These are phyloP conservation scores for Crassisporium funariophilum DNA, from an alignment of 768 basidiomycete genomes.

Conservation along the genomic window DNA sequence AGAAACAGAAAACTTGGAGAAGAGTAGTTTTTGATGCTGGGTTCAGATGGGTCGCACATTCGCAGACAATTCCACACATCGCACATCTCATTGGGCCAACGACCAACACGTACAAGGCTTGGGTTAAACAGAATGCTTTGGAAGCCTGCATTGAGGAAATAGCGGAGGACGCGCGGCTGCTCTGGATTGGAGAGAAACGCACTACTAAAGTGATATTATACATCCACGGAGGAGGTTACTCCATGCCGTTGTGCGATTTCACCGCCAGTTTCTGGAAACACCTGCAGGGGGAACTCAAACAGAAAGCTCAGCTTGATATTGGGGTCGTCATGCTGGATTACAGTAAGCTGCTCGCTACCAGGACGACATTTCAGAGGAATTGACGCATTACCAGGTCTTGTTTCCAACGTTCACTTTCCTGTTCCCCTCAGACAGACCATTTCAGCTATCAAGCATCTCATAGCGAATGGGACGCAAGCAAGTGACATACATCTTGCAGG, in stretches of 20 bases:
- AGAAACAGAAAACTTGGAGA: constrained; percentile 13
- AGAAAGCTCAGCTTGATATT: background rate
- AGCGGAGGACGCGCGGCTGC: constrained; percentile 3
- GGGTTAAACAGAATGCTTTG: constrained; percentile 3
- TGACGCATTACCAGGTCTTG: too few species aligned
- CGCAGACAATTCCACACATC: constrained; percentile 6
- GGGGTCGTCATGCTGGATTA: constrained; percentile 14
- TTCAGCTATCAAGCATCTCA: constrained; percentile 28
- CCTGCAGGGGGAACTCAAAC: constrained; percentile 3
- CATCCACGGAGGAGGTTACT: constrained; percentile 18
- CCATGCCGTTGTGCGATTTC: constrained; percentile 10
- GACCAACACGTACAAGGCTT: constrained; percentile 5
- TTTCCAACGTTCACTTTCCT: constrained; percentile 31
- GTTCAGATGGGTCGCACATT: constrained; percentile 12
- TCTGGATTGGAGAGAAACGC: constrained; percentile 15
- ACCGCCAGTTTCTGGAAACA: constrained; percentile 14
- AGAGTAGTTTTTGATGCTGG: constrained; percentile 10
- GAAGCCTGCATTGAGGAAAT: constrained; percentile 9
- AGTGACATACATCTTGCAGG: constrained; percentile 32
- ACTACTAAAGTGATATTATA: constrained; percentile 15
- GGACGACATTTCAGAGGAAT: too few species aligned
- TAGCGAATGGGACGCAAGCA: constrained; percentile 25
- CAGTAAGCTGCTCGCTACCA: too few species aligned
- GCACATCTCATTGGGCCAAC: constrained; percentile 5
- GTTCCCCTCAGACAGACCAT: constrained; percentile 31